These are phyloP conservation scores for Phoenix roebelenii DNA, from an alignment of 176 grass and related monocot genomes.

Conservation along the genomic window DNA sequence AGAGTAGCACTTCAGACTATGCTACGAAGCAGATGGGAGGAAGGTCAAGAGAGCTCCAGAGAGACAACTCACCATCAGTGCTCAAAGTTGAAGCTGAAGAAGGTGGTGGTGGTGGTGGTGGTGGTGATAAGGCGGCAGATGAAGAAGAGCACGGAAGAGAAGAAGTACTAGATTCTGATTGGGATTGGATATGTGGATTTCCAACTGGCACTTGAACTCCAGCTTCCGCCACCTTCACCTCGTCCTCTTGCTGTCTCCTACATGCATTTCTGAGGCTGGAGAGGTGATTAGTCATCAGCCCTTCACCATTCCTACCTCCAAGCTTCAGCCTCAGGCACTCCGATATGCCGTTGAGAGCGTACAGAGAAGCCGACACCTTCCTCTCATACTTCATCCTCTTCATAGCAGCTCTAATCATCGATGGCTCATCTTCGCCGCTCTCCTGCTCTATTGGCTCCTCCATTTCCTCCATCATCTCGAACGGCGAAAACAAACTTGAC, in stretches of 20 bases:
- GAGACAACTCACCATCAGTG: conserved; percentile 25
- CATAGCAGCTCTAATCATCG: conserved; percentile 6
- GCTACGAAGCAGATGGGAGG: conserved; percentile 40
- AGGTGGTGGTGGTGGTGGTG: background rate
- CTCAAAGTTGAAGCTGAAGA: background rate
- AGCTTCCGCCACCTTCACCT: background rate
- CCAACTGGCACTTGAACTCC: background rate
- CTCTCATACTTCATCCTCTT: conserved; percentile 29
- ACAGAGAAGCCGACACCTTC: conserved; percentile 20
- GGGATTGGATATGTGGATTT: no score
- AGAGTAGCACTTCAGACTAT: conserved; percentile 1
- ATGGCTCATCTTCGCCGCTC: conserved; percentile 5
- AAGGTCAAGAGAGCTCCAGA: conserved; percentile 58
- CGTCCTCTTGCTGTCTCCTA: conserved; percentile 13
- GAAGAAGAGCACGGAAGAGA: background rate
- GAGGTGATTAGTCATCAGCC: conserved; percentile 29
- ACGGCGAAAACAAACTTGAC: conserved; percentile 7
- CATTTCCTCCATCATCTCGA: conserved; percentile 21
- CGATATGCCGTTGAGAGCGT: conserved; percentile 18
- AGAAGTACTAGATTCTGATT: background rate
- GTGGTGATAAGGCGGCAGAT: background rate
- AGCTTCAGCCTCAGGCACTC: conserved; percentile 16
- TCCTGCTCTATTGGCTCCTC: conserved; percentile 11
- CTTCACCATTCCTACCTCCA: background rate
- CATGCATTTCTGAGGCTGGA: conserved; percentile 49